Evolutionary conservation across 306 rosid genomes (phyloP), one percentile per base, ranked within the genome.

Genomic region (Gastrolobium bilobum): DNA sequence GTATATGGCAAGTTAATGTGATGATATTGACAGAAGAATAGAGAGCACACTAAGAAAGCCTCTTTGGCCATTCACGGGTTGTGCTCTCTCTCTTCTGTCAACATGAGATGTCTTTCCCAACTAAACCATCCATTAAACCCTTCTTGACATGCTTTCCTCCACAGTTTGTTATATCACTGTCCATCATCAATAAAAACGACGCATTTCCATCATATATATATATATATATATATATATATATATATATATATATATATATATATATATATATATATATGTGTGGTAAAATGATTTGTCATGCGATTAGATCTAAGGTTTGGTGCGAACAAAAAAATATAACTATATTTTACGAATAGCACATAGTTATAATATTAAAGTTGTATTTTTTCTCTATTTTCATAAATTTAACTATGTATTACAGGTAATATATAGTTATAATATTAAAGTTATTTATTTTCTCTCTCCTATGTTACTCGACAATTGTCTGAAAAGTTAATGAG

Each of bases 41-140:
- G 91, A 80, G 60, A 85, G 94, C 87, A 94, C 98, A 92, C 88
- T n/a, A n/a, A n/a, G n/a, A n/a, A n/a, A n/a, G 26, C 26, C 26
- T 20, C 26, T 20, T 20, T 20, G 26, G 43, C 87, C 84, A 62
- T 82, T 86, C 82, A 13, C 48, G 90, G 98, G 86, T 85, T 92
- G 93, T 90, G 97, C 97, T 84, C 91, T 85, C 98, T 92, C 97
- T 94, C 98, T 94, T 94, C 98, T 94, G 96, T 94, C 98, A 94
- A 89, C 98, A 87, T 72, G 53, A 51, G 2, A 54, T 53, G 33
- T 62, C 63, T 71, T 46, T 38, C n/a, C 39, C 75, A 66, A 42
- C 60, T 47, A 60, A 34, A 29, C 73, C 14, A 11, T 31, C 68
- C 50, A 15, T 64, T 34, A 6, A 63, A 40, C 29, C 65, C 50